These are phyloP conservation scores for Globisporangium alternatum DNA, from an alignment of 352 stramenopile species.

Conservation along the genomic window DNA sequence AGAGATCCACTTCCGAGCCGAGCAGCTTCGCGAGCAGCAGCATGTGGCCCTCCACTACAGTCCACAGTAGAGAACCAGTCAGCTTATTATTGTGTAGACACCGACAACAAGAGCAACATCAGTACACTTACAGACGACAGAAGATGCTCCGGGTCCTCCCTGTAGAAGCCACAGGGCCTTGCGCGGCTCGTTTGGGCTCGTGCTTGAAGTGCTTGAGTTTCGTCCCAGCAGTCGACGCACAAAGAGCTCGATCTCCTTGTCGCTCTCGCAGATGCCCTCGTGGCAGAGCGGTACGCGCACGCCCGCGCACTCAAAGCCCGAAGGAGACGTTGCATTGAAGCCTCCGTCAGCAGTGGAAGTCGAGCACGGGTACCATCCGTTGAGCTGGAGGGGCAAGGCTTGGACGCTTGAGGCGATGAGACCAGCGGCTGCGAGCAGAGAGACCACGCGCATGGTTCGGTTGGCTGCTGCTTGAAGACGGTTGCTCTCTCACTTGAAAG, in stretches of 20 bases:
- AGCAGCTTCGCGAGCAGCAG: not conserved
- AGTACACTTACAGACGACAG: conserved; percentile 14
- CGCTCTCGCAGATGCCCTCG: conserved; percentile 53
- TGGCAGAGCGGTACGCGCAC: conserved; percentile 68
- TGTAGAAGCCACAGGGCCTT: conserved; percentile 22
- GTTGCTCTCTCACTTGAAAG: too few species aligned
- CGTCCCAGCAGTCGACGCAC: conserved; percentile 27
- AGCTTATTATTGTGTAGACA: not conserved
- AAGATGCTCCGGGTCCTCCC: conserved; percentile 18
- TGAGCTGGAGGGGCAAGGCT: too few species aligned
- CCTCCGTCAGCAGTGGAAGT: not conserved
- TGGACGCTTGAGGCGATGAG: too few species aligned
- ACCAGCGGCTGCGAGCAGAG: too few species aligned
- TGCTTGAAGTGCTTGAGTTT: not conserved
- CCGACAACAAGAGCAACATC: not conserved
- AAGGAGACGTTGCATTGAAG: not conserved
- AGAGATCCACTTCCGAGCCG: conserved; percentile 3
- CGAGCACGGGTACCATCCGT: too few species aligned
- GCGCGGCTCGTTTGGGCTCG: not conserved
- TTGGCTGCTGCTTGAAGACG: too few species aligned
- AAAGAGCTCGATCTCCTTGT: conserved; percentile 54
- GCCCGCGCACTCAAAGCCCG: conserved; percentile 43
- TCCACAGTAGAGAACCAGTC: too few species aligned
- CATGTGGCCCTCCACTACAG: conserved; percentile 16
- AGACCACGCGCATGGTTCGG: too few species aligned